Base-by-base conservation (phyloP, 2,329 filamentous ascomycete species). In the Colletotrichum falcatum region DNA sequence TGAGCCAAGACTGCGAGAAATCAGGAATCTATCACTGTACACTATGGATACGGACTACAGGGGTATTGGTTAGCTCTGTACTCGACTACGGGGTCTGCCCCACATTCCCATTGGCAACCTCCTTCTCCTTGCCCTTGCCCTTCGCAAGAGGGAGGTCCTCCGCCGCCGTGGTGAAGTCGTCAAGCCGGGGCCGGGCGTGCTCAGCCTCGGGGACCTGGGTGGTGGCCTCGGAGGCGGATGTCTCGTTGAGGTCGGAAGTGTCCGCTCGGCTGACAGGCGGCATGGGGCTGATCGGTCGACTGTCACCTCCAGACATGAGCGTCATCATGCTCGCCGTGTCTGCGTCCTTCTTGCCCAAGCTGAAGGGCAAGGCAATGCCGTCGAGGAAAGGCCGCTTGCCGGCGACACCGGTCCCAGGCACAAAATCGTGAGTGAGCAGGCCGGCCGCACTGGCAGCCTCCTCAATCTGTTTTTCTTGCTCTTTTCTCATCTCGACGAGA, bases 361-460 rank as follows among this genome's bases (percentile, higher is more conserved):
- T 92, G 76, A 95, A 95, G 0, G 92, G 92, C 74, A 93, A 87
- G 0, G 92, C 91, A 33, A 94, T 88, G 0, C 91, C 90, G 26
- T 88, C 89, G 7, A 92, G 84, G 55, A 89, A 90, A 0, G 92
- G 90, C 3, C 92, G 83, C 76, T 91, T 92, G 6, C 88, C 88
- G 0, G 85, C 84, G 4, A 85, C 83, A 0, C 86, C 87, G 0
- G 88, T 83, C 72, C 85, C 79, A 54, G 86, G 80, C 0, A 78
- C 75, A 59, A 82, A 82, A 37, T 83, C 76, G 0, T 83, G 80
- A 11, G 84, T 85, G 37, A 83, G 81, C 0, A 85, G 81, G 1
- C 83, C 81, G 3, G 84, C 77, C 0, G 81, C 83, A 3, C 72
- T 75, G 7, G 73, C 76, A 28, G 75, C 75, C 23, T 65, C 61